Base-by-base conservation (phyloP, 2,329 filamentous ascomycete genomes). In the Venturiaceae sp. region DNA sequence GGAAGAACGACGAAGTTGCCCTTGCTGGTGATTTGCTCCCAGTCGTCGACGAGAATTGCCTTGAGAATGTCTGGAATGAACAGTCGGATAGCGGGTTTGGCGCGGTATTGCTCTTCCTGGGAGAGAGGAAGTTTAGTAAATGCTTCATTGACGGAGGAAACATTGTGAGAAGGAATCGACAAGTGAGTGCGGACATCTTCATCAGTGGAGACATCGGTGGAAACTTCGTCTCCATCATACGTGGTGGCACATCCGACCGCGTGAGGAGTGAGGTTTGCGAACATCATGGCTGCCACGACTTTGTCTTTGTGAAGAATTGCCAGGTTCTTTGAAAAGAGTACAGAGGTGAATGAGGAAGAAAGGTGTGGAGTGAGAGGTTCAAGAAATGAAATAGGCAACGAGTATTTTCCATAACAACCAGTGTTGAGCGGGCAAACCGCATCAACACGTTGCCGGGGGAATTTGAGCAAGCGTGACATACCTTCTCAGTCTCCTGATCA, bases 11-110 rank as follows among this genome's bases (percentile, higher is more conserved):
- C 90, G 3, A 97, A 84, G 68, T 92, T 89, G 65, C 90, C 84
- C 69, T 95, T 94, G 75, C 96, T 97, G 59, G 94, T 99, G 62
- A 99, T 85, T 66, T 96, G 95, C 72, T 99, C 94, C 94, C 94
- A 99, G 71, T 99, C 94, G 69, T 99, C 94, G 23, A 99, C 94
- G 3, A 99, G 83, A 62, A 95, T 81, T 16, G 88, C 90, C 76
- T 97, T 96, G 64, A 99, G 80, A 63, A 88, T 84, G 68, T 97
- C 94, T 0, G 94, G 91, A 63, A 97, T 85, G 54, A 86, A 81
- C 44, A 99, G 82, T 66, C 90, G 89, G 66, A 99, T 87, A 19
- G 90, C 90, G 21, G 92, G 92, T 60, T 91, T 85, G 62, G 82
- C 80, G 68, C 91, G 84, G 70, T 96, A 99, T 4, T 81, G 78